phyloP scores from a whole-genome alignment of 2,329 filamentous ascomycete species.

The Colletotrichum sp. region DNA sequence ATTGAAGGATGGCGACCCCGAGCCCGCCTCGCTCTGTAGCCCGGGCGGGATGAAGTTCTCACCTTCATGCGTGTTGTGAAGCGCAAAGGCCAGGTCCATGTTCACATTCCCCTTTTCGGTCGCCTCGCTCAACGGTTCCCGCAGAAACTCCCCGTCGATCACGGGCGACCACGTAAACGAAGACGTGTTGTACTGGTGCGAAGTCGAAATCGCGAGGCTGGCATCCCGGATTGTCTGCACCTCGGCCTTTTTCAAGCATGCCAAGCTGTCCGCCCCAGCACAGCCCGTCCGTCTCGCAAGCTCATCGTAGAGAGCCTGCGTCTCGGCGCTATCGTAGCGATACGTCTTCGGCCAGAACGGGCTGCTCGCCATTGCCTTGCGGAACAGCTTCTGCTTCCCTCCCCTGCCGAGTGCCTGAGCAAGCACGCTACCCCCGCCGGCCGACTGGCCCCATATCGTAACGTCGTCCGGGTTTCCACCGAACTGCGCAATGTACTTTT shows the following conservation, averaged over 20 bases:
- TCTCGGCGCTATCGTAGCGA: conserved; percentile 50
- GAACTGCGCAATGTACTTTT: conserved; percentile 28
- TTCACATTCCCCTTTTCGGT: conserved; percentile 42
- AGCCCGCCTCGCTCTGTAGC: conserved; percentile 36
- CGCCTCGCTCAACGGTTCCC: conserved; percentile 47
- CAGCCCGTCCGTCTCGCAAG: conserved; percentile 54
- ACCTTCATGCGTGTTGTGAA: conserved; percentile 68
- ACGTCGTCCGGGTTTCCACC: conserved; percentile 29
- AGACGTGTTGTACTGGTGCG: conserved; percentile 57
- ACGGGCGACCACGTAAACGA: conserved; percentile 66
- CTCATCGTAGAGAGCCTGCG: conserved; percentile 53
- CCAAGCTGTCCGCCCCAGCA: conserved; percentile 46
- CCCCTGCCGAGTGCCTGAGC: conserved; percentile 17
- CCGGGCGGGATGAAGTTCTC: conserved; percentile 63
- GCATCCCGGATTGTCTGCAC: conserved; percentile 58
- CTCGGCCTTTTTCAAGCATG: conserved; percentile 58
- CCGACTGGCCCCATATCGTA: conserved; percentile 32
- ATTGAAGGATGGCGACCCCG: conserved; percentile 49
- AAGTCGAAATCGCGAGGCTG: conserved; percentile 49
- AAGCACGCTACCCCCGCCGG: conserved; percentile 25
- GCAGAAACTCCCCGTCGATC: conserved; percentile 59
- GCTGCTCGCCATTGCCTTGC: conserved; percentile 39
- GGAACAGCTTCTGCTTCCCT: conserved; percentile 23
- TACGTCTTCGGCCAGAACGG: conserved; percentile 67
- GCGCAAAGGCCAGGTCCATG: conserved; percentile 51